These are phyloP conservation scores for Cicer yamashitae DNA, from an alignment of 306 rosid species.

Conservation along the genomic window DNA sequence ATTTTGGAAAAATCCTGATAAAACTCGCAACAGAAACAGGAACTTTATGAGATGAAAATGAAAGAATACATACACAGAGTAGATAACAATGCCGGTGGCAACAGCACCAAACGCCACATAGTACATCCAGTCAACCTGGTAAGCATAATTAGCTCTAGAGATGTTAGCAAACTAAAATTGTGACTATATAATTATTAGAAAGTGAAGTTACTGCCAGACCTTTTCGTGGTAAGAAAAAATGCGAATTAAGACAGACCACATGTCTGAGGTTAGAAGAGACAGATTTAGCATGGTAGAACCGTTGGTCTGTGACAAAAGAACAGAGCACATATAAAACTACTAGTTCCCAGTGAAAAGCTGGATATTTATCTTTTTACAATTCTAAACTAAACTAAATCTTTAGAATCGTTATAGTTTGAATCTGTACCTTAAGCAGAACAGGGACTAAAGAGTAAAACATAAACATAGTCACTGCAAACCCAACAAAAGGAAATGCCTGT, in stretches of 20 bases:
- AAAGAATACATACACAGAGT: constrained; percentile 71
- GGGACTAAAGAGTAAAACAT: constrained; percentile 92
- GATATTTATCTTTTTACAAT: background rate
- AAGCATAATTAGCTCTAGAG: constrained; percentile 44
- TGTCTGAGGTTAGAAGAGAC: constrained; percentile 93
- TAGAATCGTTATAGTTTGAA: constrained; percentile 36
- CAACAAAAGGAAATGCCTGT: constrained; percentile 91
- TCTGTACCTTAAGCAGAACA: constrained; percentile 78
- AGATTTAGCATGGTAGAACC: constrained; percentile 96
- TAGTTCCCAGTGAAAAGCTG: background rate
- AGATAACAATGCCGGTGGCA: constrained; percentile 71
- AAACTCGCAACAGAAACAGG: background rate
- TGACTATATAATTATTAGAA: background rate
- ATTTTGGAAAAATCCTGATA: constrained; percentile 5
- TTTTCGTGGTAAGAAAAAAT: constrained; percentile 84
- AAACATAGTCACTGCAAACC: constrained; percentile 91
- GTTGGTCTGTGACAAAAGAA: constrained; percentile 59
- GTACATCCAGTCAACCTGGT: constrained; percentile 98
- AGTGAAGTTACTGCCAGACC: constrained; percentile 52
- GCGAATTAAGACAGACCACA: constrained; percentile 96
- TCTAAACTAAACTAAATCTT: background rate
- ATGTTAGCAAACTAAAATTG: constrained; percentile 35
- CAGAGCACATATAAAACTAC: constrained; percentile 25
- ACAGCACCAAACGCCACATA: constrained; percentile 83
- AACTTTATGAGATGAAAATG: constrained; percentile 18